Base-by-base conservation (phyloP, 148 eudicot genomes). In the Cornus suecica region DNA sequence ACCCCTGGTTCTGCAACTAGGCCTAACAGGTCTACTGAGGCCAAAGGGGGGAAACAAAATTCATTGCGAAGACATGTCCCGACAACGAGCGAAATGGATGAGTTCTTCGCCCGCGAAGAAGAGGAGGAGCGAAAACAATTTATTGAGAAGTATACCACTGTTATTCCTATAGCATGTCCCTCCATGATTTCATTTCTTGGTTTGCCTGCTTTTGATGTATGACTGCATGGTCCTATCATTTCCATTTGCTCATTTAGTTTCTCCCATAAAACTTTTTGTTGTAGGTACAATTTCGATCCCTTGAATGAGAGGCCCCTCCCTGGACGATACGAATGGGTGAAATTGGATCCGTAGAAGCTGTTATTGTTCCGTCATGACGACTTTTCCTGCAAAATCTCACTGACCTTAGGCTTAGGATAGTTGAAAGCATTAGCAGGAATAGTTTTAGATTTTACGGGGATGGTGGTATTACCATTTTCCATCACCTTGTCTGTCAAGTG, bases 221-320 rank as follows among this genome's bases (percentile, higher is more conserved):
- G 62, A 58, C 18, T 58, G 62, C 23, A 58, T 58, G 62, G 22
- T 48, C 54, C 1, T 48, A 11, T 48, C n/a, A 58, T 58, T 22
- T 25, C 23, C 24, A 58, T 58, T 4, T 2, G 25, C 62, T 58
- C 4, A 58, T 58, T 14, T n/a, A 24, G n/a, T 8, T 22, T 71
- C 20, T 54, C 62, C 66, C 23, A 15, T 30, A 7, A 28, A 58
- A 28, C 45, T 29, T 72, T 28, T 14, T 56, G 69, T 77, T 81
- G 77, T 80, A 87, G 90, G 84, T 87, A 87, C 80, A 87, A 87
- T 82, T 87, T 83, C 60, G 90, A 87, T 80, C 85, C 88, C 1
- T 82, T 81, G 72, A 83, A 81, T 1, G 90, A 85, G 34, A 64
- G 64, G 67, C 90, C 90, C 67, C 85, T 87, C 28, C 82, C 80